Percentiles rank a stretch among this genome's conserved stretches.
Evolutionary conservation across 345 rosid genomes (phyloP).

Genomic region (Sonneratia caseolaris): DNA sequence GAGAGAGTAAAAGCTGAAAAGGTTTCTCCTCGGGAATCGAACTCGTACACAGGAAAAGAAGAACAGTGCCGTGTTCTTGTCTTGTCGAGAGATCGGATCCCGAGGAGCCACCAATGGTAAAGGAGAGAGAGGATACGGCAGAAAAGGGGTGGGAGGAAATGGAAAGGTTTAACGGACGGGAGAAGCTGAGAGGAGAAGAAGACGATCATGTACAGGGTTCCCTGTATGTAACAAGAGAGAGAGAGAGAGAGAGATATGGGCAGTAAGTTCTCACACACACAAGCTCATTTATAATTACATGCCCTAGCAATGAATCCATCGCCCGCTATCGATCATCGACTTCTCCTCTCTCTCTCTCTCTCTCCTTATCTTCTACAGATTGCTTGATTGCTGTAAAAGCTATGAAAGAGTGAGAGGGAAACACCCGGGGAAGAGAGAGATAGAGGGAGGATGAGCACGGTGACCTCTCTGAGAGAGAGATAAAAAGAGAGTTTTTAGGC

Average conservation of each 20-base stretch:
- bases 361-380: constrained; percentile 26
- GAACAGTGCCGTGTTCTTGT: too few species aligned
- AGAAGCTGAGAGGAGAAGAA: background rate
- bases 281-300: constrained; percentile 7
- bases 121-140: constrained; percentile 39
- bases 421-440: too few species aligned
- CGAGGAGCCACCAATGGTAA: constrained; percentile 29
- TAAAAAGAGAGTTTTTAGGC: background rate
- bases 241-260: background rate
- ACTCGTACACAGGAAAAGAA: constrained; percentile 9
- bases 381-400: constrained; percentile 75
- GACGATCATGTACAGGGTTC: background rate
- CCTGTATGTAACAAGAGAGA: background rate
- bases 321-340: constrained; percentile 11
- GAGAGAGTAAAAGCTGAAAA: constrained; percentile 14
- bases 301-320: constrained; percentile 27
- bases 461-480: background rate
- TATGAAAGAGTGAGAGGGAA: constrained; percentile 26
- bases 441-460: background rate
- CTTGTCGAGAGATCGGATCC: constrained; percentile 45
- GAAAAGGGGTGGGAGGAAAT: constrained; percentile 24
- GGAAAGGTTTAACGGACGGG: constrained; percentile 13
- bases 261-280: too few species aligned
- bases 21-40: constrained; percentile 50
- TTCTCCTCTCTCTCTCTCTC: constrained; percentile 13